These are phyloP conservation scores for Aspergillus novofumigatus DNA, from an alignment of 2,329 filamentous ascomycete genomes.

Conservation along the genomic window DNA sequence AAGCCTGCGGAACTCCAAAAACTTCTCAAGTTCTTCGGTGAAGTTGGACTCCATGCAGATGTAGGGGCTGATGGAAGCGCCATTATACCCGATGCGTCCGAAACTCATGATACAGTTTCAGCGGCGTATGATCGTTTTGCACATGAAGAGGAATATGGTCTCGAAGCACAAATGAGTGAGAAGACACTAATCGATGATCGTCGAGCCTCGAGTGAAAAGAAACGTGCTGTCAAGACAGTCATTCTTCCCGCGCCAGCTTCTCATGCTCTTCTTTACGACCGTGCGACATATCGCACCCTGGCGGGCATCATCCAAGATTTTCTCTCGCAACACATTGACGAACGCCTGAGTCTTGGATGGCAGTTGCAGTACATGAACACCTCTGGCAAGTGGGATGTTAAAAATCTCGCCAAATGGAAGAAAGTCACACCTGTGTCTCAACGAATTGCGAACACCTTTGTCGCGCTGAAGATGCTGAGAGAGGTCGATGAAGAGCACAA, in stretches of 20 bases:
- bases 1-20: constrained; percentile 66
- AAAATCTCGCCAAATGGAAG: constrained; percentile 91
- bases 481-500: constrained; percentile 83
- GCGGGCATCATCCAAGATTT: constrained; percentile 82
- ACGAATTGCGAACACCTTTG: constrained; percentile 74
- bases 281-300: constrained; percentile 68
- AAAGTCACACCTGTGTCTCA: constrained; percentile 71
- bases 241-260: constrained; percentile 73
- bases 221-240: constrained; percentile 59
- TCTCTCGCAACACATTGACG: constrained; percentile 67
- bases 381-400: constrained; percentile 96
- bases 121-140: constrained; percentile 13
- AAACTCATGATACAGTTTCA: constrained; percentile 21
- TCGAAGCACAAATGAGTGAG: constrained; percentile 19
- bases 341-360: constrained; percentile 78
- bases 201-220: constrained; percentile 30
- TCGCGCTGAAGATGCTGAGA: constrained; percentile 87
- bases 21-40: constrained; percentile 51
- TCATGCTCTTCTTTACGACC: constrained; percentile 79
- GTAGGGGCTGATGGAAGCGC: constrained; percentile 22
- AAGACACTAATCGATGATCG: constrained; percentile 11
- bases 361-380: constrained; percentile 84
- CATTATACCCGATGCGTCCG: constrained; percentile 29
- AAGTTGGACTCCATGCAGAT: constrained; percentile 18
- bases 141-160: constrained; percentile 25